phyloP scores from a whole-genome alignment of 495 filamentous ascomycete species.

The Neurospora pannonica region DNA sequence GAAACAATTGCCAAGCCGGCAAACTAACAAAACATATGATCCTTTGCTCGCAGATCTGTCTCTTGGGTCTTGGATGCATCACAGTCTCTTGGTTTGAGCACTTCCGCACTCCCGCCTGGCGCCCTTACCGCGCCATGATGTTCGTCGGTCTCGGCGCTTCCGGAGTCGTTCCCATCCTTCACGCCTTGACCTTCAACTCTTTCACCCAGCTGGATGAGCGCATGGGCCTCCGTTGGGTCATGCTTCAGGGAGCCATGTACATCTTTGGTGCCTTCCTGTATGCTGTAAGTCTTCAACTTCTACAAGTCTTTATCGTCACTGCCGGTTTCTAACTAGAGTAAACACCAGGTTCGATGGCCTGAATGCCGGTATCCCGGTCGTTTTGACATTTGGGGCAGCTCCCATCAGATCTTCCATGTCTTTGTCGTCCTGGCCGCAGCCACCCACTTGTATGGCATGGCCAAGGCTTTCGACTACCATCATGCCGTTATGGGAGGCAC shows the following conservation, averaged over 20 bases:
- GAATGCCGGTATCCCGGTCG: slow-evolving; percentile 52
- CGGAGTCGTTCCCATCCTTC: slow-evolving; percentile 64
- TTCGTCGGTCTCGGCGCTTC: slow-evolving; percentile 85
- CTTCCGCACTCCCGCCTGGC: slow-evolving; percentile 73
- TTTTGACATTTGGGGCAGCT: slow-evolving; percentile 70
- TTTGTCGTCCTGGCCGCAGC: slow-evolving; percentile 59
- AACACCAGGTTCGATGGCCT: slow-evolving; percentile 41
- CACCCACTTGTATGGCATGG: slow-evolving; percentile 53
- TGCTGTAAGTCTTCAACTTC: slow-evolving; percentile 33
- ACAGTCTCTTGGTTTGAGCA: slow-evolving; percentile 64
- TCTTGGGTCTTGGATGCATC: slow-evolving; percentile 65
- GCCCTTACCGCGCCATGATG: slow-evolving; percentile 82
- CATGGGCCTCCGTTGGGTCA: slow-evolving; percentile 78
- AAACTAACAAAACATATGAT: slow-evolving; percentile 1
- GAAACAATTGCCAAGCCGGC: neutral
- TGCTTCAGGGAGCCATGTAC: slow-evolving; percentile 69
- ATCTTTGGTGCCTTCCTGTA: slow-evolving; percentile 79
- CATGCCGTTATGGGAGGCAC: slow-evolving; percentile 29
- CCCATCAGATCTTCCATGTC: slow-evolving; percentile 74
- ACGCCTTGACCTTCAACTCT: slow-evolving; percentile 55
- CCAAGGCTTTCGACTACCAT: slow-evolving; percentile 41
- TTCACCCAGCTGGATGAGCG: slow-evolving; percentile 40
- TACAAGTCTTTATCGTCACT: neutral
- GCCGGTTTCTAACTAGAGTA: neutral
- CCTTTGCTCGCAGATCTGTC: slow-evolving; percentile 49